phyloP scores from a whole-genome alignment of 2,329 filamentous ascomycete genomes.

The Zopfia rhizophila region DNA sequence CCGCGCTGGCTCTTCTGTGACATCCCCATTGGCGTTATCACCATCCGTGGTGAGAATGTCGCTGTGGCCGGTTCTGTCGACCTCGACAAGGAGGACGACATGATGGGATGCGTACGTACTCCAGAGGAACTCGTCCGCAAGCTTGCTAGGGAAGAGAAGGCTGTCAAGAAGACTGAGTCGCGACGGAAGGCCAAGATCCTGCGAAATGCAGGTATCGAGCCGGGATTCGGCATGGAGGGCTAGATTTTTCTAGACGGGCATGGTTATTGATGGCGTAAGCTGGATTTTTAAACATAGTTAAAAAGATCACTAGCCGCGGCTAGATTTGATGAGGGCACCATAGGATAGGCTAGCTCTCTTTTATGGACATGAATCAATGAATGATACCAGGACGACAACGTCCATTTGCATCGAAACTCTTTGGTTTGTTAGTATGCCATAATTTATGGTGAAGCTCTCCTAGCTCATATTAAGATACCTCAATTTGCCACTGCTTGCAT shows the following conservation, averaged over 20 bases:
- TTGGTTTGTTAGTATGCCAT: too few relatives aligned
- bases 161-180: constrained; percentile 70
- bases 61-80: constrained; percentile 95
- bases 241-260: constrained; percentile 10
- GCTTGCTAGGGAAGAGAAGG: constrained; percentile 77
- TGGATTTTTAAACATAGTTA: too few relatives aligned
- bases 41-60: constrained; percentile 97
- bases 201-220: constrained; percentile 62
- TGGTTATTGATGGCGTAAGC: constrained; percentile 11
- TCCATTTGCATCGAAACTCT: constrained; percentile 22
- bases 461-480: too few relatives aligned
- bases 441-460: too few relatives aligned
- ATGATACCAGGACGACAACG: constrained; percentile 29
- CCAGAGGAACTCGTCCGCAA: constrained; percentile 75
- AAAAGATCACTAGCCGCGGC: too few relatives aligned
- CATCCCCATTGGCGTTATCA: constrained; percentile 84
- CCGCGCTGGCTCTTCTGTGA: constrained; percentile 77
- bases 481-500: too few relatives aligned
- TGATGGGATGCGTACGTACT: constrained; percentile 76
- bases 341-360: too few relatives aligned
- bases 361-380: constrained; percentile 7
- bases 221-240: constrained; percentile 85
- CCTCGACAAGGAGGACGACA: constrained; percentile 92
- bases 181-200: constrained; percentile 73
- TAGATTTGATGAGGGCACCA: too few relatives aligned